Conservation (phyloP, 352 stramenopile genomes). For the Thraustochytrium striatum region DNA sequence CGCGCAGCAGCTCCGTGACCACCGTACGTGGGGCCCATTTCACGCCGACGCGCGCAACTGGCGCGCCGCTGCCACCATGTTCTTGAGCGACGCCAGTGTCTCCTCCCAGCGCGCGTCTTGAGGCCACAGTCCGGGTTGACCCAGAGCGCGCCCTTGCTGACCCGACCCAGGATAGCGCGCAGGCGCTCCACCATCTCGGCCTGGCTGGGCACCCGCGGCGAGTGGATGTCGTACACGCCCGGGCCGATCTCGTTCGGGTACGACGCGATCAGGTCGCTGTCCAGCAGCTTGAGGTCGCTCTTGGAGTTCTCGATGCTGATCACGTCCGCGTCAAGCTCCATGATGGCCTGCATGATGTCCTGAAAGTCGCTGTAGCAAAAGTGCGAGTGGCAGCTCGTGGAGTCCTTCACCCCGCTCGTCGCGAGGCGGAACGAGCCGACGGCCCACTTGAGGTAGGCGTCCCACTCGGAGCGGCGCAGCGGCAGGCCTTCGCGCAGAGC, state of each 20-base stretch:
- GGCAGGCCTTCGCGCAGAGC: constrained; percentile 84
- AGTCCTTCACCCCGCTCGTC: constrained; percentile 73
- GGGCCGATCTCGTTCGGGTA: constrained; percentile 83
- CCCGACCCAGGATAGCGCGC: constrained; percentile 70
- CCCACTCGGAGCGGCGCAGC: constrained; percentile 72
- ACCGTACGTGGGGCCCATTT: no score
- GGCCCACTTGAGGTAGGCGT: constrained; percentile 63
- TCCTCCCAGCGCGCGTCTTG: no score
- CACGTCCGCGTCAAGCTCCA: constrained; percentile 84
- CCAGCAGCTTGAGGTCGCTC: constrained; percentile 80
- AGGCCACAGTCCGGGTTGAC: constrained; percentile 90
- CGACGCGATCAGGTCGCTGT: constrained; percentile 75
- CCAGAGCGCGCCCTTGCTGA: constrained; percentile 70
- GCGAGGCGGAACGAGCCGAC: constrained; percentile 73
- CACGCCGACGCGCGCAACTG: no score
- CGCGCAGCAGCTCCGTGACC: no score
- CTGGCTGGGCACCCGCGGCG: constrained; percentile 78
- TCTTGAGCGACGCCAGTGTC: no score
- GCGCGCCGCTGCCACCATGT: no score
- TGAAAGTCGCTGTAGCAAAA: constrained; percentile 93
- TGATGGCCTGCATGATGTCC: constrained; percentile 85
- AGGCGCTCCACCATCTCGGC: constrained; percentile 79
- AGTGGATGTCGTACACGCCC: constrained; percentile 89
- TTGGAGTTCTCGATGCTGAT: constrained; percentile 87
- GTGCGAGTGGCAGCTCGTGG: constrained; percentile 87